Evolutionary conservation across 2,329 filamentous ascomycete genomes (phyloP).

Genomic region (Stenocarpella maydis): DNA sequence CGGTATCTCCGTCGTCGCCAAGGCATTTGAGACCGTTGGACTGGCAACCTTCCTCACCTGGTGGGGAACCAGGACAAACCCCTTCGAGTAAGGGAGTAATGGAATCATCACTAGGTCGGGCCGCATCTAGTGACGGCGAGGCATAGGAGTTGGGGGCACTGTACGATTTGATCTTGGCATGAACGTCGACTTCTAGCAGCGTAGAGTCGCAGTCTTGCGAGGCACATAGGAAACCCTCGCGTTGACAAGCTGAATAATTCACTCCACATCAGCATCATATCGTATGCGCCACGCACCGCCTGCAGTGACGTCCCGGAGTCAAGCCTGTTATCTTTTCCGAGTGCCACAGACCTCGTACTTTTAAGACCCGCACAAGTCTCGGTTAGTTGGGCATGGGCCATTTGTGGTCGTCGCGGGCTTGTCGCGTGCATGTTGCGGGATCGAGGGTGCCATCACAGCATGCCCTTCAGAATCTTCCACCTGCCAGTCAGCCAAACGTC

Average conservation of each 20-base stretch:
- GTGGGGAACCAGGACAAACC: slow-evolving; percentile 96
- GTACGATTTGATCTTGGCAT: slow-evolving; percentile 14
- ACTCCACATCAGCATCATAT: neutral
- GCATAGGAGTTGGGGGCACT: slow-evolving; percentile 7
- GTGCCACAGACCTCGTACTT: too few relatives aligned
- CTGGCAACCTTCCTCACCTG: slow-evolving; percentile 92
- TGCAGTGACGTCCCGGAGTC: neutral
- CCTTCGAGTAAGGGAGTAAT: slow-evolving; percentile 74
- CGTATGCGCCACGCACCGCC: too few relatives aligned
- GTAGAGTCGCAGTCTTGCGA: slow-evolving; percentile 8
- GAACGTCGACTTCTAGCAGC: slow-evolving; percentile 13
- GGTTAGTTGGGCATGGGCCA: neutral
- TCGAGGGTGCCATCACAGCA: neutral
- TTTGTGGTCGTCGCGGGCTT: neutral
- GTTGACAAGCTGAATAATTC: slow-evolving; percentile 11
- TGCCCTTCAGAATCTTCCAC: neutral
- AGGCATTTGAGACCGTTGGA: slow-evolving; percentile 91
- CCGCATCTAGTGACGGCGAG: neutral
- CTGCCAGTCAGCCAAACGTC: neutral
- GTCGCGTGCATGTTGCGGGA: neutral
- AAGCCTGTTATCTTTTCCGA: neutral
- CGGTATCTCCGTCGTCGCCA: slow-evolving; percentile 82
- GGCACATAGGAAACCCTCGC: neutral
- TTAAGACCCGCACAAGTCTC: too few relatives aligned
- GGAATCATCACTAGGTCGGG: neutral